Conservation (phyloP, 805 yeast species). For the Lachancea dasiensis region DNA sequence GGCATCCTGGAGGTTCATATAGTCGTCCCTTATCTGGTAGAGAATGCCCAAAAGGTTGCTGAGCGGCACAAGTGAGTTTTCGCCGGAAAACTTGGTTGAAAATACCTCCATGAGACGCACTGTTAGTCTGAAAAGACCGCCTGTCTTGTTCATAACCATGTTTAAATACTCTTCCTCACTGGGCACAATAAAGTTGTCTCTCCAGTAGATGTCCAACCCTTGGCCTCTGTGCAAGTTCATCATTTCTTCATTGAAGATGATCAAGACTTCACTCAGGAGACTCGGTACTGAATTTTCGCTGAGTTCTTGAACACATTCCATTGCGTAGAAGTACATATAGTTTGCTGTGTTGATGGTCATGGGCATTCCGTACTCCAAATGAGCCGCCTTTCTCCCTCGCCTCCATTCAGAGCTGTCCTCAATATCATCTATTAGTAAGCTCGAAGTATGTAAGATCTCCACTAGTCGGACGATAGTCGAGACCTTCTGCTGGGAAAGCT, state of each 20-base stretch:
- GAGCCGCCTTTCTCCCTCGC: slow-evolving; percentile 77
- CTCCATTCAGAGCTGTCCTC: slow-evolving; percentile 72
- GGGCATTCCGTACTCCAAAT: slow-evolving; percentile 68
- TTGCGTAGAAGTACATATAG: slow-evolving; percentile 71
- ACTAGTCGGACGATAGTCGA: slow-evolving; percentile 43
- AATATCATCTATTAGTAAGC: slow-evolving; percentile 76
- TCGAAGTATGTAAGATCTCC: slow-evolving; percentile 59
- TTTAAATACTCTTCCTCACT: slow-evolving; percentile 55
- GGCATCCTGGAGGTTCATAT: slow-evolving; percentile 53
- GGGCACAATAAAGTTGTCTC: slow-evolving; percentile 59
- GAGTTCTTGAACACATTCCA: slow-evolving; percentile 41
- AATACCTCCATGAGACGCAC: slow-evolving; percentile 52
- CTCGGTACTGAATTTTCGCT: slow-evolving; percentile 17
- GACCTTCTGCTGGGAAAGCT: slow-evolving; percentile 36
- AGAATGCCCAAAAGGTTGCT: slow-evolving; percentile 75
- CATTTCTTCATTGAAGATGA: slow-evolving; percentile 63
- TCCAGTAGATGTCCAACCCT: slow-evolving; percentile 84
- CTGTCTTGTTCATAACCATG: slow-evolving; percentile 87
- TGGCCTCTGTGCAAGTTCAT: slow-evolving; percentile 83
- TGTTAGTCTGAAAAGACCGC: slow-evolving; percentile 78
- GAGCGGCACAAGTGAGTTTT: slow-evolving; percentile 43
- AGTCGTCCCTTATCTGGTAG: slow-evolving; percentile 85
- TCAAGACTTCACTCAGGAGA: slow-evolving; percentile 29
- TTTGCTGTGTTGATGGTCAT: slow-evolving; percentile 79
- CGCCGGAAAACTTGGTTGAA: slow-evolving; percentile 5